Percentiles rank a stretch among this genome's conserved stretches.
Evolutionary conservation across 108 stramenopile species (phyloP).

Genomic region (Skeletonema menzelii): DNA sequence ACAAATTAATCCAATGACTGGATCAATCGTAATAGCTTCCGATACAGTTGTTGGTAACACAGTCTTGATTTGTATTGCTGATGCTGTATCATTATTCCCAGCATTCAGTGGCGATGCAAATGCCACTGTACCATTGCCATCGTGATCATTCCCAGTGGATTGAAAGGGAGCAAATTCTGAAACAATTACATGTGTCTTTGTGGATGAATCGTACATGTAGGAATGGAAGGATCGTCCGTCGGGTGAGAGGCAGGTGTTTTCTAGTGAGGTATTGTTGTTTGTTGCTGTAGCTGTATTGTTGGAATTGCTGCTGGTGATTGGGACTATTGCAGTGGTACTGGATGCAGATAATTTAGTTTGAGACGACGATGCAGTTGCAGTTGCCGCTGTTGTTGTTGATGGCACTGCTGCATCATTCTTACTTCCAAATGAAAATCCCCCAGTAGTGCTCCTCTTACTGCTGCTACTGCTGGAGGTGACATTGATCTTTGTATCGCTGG

Average conservation of each 20-base stretch:
- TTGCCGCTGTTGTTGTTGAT: neutral
- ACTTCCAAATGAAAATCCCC: neutral
- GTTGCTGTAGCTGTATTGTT: neutral
- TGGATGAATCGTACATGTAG: slow-evolving; percentile 11
- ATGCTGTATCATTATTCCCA: neutral
- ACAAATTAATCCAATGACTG: slow-evolving; percentile 63
- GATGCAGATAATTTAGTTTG: neutral
- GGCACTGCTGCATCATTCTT: neutral
- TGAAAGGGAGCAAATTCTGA: slow-evolving; percentile 59
- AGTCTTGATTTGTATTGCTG: slow-evolving; percentile 19
- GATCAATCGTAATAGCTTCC: slow-evolving; percentile 50
- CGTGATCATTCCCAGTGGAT: slow-evolving; percentile 20
- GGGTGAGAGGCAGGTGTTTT: slow-evolving; percentile 54
- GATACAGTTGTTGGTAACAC: slow-evolving; percentile 43
- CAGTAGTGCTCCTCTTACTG: neutral
- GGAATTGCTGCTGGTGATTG: neutral
- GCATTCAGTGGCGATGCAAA: neutral
- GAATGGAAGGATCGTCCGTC: slow-evolving; percentile 69
- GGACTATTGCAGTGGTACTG: neutral
- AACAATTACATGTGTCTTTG: slow-evolving; percentile 39
- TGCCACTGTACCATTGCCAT: slow-evolving; percentile 2
- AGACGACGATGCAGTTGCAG: neutral
- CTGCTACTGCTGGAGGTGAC: neutral
- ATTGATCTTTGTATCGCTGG: neutral
- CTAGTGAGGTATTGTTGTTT: neutral